These are phyloP conservation scores for Stephanodiscus minutulus DNA, from an alignment of 108 stramenopile genomes.

Conservation along the genomic window DNA sequence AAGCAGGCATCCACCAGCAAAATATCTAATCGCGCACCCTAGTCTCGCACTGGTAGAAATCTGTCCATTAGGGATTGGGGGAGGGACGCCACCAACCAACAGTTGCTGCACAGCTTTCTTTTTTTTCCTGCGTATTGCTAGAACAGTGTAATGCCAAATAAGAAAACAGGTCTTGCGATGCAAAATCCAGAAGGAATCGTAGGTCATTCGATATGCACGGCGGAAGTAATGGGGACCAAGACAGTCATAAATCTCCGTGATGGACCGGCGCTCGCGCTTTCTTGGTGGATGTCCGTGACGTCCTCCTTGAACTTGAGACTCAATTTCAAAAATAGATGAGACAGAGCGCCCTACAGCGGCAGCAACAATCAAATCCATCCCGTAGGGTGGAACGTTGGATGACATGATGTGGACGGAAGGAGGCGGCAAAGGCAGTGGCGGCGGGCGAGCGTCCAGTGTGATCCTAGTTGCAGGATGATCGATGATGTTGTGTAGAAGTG, in stretches of 20 bases:
- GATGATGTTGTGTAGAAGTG: too few relatives aligned
- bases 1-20: constrained; percentile 17
- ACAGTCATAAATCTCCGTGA: not conserved
- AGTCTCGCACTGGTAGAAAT: constrained; percentile 11
- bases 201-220: constrained; percentile 22
- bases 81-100: not conserved
- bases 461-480: too few relatives aligned
- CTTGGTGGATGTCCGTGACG: not conserved
- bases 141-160: not conserved
- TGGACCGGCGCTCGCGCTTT: not conserved
- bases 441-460: too few relatives aligned
- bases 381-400: too few relatives aligned
- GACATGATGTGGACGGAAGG: too few relatives aligned
- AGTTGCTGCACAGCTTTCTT: not conserved
- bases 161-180: not conserved
- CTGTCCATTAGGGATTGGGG: constrained; percentile 6
- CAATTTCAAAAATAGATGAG: not conserved
- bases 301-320: not conserved
- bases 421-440: too few relatives aligned
- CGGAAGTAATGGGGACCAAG: constrained; percentile 19
- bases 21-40: constrained; percentile 10
- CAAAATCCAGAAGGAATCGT: constrained; percentile 8
- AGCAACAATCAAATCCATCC: too few relatives aligned
- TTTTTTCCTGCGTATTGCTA: not conserved
- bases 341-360: too few relatives aligned